Evolutionary conservation across 2,329 filamentous ascomycete species (phyloP), one percentile per base, ranked within the genome.

Genomic region (Venturia oleaginea): DNA sequence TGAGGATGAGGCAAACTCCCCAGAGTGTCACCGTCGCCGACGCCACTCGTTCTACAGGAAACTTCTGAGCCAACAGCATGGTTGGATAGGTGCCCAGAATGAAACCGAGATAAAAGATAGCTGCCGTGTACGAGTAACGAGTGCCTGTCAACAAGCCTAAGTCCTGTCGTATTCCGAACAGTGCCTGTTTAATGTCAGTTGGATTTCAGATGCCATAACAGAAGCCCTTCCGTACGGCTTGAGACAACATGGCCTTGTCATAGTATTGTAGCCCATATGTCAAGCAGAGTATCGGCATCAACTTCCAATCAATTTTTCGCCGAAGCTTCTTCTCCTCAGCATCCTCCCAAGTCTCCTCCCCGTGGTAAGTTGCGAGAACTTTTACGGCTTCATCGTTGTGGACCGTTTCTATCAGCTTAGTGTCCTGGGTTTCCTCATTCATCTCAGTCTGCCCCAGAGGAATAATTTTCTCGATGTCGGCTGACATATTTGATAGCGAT

Each of bases 221-320:
- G 1, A n/a, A 17, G n/a, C 3, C 55, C 43, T n/a, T 13, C 66
- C 72, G 65, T 69, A 80, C 80, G 54, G 81, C 82, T 68, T 83
- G 81, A 1, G 76, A 79, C 19, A 84, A 70, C 78, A 84, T 83
- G 2, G 80, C 80, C 68, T 83, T 81, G 67, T 81, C 79, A 48
- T 80, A 80, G 65, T 80, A 81, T 67, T 80, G 78, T n/a, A 81
- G 70, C 0, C 72, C 75, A 65, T 79, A 80, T 0, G 78, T 80
- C 7, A 75, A 67, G 64, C 77, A 79, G 0, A 82, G 72, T 17
- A 82, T 73, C 0, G 79, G 77, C 73, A 81, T 75, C 1, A 81
- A 70, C 37, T 73, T 72, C 69, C 73, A 74, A 67, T 80, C 78
- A 43, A 80, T 74, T 65, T 76, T 78, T 27, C 75, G 72, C 6